Conservation (phyloP, 2,329 filamentous ascomycete genomes). For the Botrytis tulipae region DNA sequence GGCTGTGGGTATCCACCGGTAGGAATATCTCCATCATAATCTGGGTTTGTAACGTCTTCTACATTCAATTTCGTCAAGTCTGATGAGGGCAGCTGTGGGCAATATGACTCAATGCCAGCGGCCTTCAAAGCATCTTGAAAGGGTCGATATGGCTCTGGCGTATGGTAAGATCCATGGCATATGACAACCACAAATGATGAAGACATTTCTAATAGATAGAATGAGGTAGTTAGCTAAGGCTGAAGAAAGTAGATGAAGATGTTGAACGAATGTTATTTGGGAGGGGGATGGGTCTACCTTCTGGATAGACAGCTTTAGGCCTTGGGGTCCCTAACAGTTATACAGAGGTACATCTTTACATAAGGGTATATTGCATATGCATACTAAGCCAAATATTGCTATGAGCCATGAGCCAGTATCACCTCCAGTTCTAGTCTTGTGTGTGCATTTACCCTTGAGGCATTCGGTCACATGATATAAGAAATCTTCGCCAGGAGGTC, state of each 20-base stretch:
- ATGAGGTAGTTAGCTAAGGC: not conserved
- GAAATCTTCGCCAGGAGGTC: too few species aligned
- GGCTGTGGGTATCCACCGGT: not conserved
- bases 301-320: too few species aligned
- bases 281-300: too few species aligned
- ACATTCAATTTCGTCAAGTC: conserved; percentile 6
- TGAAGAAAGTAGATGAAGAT: too few species aligned
- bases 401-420: too few species aligned
- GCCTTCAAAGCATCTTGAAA: not conserved
- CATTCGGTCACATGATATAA: too few species aligned
- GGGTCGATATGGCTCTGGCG: conserved; percentile 8
- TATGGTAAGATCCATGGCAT: conserved; percentile 16
- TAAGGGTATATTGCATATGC: not conserved
- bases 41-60: not conserved
- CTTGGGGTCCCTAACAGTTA: too few species aligned
- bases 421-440: too few species aligned
- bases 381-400: not conserved
- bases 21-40: conserved; percentile 1
- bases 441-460: too few species aligned
- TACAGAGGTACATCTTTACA: too few species aligned
- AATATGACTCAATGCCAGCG: conserved; percentile 1
- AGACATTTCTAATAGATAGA: not conserved
- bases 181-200: conserved; percentile 1
- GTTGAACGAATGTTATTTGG: too few species aligned
- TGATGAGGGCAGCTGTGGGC: conserved; percentile 8